Evolutionary conservation across 495 filamentous ascomycete genomes (phyloP).

Genomic region (Monascus purpureus): DNA sequence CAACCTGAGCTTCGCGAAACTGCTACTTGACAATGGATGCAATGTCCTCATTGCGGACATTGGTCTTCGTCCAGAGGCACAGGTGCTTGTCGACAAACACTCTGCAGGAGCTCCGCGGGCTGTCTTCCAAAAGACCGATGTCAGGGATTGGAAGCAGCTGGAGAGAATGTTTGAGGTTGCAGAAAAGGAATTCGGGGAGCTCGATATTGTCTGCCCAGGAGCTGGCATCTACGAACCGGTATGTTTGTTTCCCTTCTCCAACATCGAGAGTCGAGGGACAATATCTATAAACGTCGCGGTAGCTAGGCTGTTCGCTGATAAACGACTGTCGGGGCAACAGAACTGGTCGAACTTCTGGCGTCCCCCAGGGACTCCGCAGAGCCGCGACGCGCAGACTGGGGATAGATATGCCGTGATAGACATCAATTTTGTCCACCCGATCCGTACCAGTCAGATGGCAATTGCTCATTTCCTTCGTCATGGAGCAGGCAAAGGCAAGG

Average conservation of each 20-base stretch:
- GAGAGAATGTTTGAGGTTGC: conserved; percentile 42
- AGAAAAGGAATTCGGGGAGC: conserved; percentile 37
- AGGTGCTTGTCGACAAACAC: conserved; percentile 40
- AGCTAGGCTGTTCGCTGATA: too few species aligned
- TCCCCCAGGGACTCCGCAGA: conserved; percentile 37
- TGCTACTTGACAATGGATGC: conserved; percentile 45
- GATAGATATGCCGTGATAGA: conserved; percentile 44
- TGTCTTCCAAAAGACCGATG: conserved; percentile 50
- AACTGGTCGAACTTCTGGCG: conserved; percentile 55
- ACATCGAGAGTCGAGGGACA: too few species aligned
- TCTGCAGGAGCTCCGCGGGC: conserved; percentile 26
- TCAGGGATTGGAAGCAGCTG: conserved; percentile 45
- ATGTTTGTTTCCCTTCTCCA: conserved; percentile 8
- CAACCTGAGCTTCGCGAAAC: conserved; percentile 45
- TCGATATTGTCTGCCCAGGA: conserved; percentile 55
- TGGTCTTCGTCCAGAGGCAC: conserved; percentile 47
- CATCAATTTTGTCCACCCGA: conserved; percentile 58
- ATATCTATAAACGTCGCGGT: too few species aligned
- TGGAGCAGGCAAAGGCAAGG: conserved; percentile 16
- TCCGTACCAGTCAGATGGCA: conserved; percentile 51
- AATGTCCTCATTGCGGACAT: conserved; percentile 55
- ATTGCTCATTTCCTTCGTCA: conserved; percentile 39
- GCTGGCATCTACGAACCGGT: conserved; percentile 57
- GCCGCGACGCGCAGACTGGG: conserved; percentile 30
- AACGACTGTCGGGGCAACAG: conserved; percentile 7